phyloP scores from a whole-genome alignment of 345 rosid species.

The Acer yangbiense region DNA sequence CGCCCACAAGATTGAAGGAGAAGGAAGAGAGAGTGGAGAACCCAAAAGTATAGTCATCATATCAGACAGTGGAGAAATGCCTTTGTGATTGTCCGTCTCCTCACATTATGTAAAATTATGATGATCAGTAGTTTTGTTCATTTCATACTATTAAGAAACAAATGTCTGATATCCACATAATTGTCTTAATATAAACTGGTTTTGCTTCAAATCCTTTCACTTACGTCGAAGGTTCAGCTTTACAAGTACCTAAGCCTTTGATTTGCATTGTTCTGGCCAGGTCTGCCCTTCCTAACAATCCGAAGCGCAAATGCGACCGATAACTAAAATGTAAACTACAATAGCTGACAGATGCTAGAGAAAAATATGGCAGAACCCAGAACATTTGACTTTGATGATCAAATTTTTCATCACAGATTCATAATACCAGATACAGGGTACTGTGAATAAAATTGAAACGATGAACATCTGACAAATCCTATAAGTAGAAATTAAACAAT shows the following conservation, averaged over 20 bases:
- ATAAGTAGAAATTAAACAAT: not conserved
- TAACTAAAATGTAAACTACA: no score
- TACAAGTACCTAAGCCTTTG: not conserved
- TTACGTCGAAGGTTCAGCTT: not conserved
- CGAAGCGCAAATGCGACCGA: not conserved
- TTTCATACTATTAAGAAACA: not conserved
- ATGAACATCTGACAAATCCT: not conserved
- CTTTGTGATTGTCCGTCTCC: conserved; percentile 31
- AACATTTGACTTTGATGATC: not conserved
- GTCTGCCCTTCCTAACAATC: not conserved
- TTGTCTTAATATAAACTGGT: not conserved
- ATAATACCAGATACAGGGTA: not conserved
- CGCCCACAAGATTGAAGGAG: conserved; percentile 77
- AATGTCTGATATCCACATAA: not conserved
- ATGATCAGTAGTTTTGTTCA: not conserved
- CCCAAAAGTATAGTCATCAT: conserved; percentile 70
- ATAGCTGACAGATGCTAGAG: no score
- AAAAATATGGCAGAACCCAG: no score
- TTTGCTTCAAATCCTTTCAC: not conserved
- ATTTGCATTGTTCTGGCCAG: not conserved
- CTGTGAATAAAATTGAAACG: not conserved
- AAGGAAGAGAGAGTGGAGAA: conserved; percentile 64
- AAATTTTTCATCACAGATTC: not conserved
- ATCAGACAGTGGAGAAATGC: conserved; percentile 72
- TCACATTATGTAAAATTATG: not conserved